Evolutionary conservation across 495 filamentous ascomycete species (phyloP).

Genomic region (Penicillium canariense): DNA sequence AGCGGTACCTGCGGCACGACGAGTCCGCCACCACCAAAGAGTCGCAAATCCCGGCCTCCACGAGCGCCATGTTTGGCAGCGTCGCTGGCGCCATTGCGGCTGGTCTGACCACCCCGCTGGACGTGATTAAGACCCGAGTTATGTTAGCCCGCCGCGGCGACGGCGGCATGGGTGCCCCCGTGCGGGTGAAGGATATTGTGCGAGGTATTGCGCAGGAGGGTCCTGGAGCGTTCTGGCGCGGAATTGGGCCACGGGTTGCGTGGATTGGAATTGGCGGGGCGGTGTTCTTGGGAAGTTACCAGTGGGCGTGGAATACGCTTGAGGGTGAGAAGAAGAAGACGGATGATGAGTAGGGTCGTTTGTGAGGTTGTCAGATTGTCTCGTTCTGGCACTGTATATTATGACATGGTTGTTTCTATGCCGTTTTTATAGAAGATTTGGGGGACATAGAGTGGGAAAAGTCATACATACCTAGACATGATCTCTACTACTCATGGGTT

Average conservation of each 20-base stretch:
- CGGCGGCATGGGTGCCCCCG: slow-evolving; percentile 39
- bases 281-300: slow-evolving; percentile 94
- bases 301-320: slow-evolving; percentile 78
- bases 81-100: slow-evolving; percentile 83
- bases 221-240: slow-evolving; percentile 75
- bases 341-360: slow-evolving; percentile 4
- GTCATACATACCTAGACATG: background rate
- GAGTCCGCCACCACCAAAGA: background rate
- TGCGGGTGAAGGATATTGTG: slow-evolving; percentile 58
- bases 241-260: slow-evolving; percentile 81
- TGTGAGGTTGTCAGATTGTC: background rate
- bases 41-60: slow-evolving; percentile 60
- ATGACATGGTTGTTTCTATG: background rate
- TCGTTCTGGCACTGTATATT: slow-evolving; percentile 1
- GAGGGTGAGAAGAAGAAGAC: slow-evolving; percentile 35
- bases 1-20: slow-evolving; percentile 28
- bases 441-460: background rate
- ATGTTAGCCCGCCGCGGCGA: slow-evolving; percentile 68
- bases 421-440: slow-evolving; percentile 4
- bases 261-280: slow-evolving; percentile 96
- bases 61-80: slow-evolving; percentile 85
- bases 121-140: slow-evolving; percentile 94
- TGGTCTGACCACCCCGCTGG: slow-evolving; percentile 85
- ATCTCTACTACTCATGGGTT: background rate
- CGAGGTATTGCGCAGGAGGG: slow-evolving; percentile 69